phyloP scores from a whole-genome alignment of 1,284 basidiomycete species.

The Cryptococcus sp. region DNA sequence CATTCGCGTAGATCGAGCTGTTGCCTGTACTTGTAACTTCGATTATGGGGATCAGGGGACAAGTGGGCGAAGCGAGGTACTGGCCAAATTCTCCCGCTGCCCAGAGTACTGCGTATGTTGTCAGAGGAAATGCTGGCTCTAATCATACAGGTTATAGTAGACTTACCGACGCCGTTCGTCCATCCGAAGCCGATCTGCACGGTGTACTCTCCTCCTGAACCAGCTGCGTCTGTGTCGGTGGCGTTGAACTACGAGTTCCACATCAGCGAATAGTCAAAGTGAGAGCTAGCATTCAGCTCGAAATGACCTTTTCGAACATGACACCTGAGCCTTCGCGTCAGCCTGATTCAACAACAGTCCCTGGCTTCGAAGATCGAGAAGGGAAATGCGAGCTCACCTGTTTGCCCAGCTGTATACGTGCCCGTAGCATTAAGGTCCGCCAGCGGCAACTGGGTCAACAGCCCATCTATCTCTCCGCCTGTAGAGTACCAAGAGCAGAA shows the following conservation, averaged over 20 bases:
- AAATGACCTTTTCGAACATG: slow-evolving; percentile 79
- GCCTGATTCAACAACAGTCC: neutral
- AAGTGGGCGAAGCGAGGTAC: slow-evolving; percentile 65
- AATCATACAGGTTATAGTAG: neutral
- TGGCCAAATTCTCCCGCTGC: slow-evolving; percentile 69
- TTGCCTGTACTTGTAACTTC: slow-evolving; percentile 24
- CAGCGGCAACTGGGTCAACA: slow-evolving; percentile 69
- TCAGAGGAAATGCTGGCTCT: neutral
- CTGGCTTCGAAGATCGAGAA: too few species aligned
- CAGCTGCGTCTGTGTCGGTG: slow-evolving; percentile 77
- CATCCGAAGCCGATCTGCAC: slow-evolving; percentile 62
- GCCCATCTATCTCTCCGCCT: slow-evolving; percentile 71
- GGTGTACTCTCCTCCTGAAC: slow-evolving; percentile 81
- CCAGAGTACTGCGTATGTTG: slow-evolving; percentile 59
- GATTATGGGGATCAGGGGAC: slow-evolving; percentile 61
- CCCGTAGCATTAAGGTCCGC: slow-evolving; percentile 73
- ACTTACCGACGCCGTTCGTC: slow-evolving; percentile 75
- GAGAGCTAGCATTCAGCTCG: neutral
- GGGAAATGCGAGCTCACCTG: slow-evolving; percentile 20
- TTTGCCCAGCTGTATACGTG: slow-evolving; percentile 41
- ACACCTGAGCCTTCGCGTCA: slow-evolving; percentile 49
- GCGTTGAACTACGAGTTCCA: slow-evolving; percentile 48
- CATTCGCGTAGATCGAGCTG: slow-evolving; percentile 22
- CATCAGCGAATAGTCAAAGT: neutral
- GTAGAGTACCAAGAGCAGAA: slow-evolving; percentile 85